A percentile compares a stretch with the other conserved stretches of the same genome.
phyloP scores from a whole-genome alignment of 2,329 filamentous ascomycete genomes.

The Parascedosporium putredinis region DNA sequence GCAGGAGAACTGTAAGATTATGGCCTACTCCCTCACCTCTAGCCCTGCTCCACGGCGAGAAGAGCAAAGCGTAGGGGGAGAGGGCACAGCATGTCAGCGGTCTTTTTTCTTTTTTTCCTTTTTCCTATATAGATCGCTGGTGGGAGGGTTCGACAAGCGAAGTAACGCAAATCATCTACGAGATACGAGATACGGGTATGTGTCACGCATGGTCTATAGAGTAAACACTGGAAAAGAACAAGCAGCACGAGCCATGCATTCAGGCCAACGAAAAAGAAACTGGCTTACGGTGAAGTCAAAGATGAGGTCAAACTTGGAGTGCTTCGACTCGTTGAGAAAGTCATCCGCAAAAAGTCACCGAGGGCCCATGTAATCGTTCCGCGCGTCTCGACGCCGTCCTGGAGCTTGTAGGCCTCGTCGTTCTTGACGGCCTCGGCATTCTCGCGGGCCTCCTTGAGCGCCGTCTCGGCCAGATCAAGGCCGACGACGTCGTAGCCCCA shows the following conservation, averaged over 20 bases:
- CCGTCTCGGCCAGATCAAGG: constrained; percentile 51
- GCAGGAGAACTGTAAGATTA: constrained; percentile 57
- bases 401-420: constrained; percentile 30
- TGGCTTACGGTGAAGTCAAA: constrained; percentile 51
- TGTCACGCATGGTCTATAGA: background rate
- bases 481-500: constrained; percentile 71
- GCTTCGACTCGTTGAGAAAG: constrained; percentile 36
- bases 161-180: background rate
- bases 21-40: too few species aligned
- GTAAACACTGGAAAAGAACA: too few species aligned
- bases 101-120: too few species aligned
- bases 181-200: background rate
- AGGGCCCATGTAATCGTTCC: constrained; percentile 46
- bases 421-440: constrained; percentile 19
- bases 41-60: too few species aligned
- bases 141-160: background rate
- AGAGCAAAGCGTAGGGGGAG: too few species aligned
- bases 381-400: constrained; percentile 26
- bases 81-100: too few species aligned
- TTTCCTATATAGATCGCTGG: background rate
- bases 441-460: constrained; percentile 29
- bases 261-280: background rate
- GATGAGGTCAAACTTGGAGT: constrained; percentile 51
- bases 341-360: constrained; percentile 58
- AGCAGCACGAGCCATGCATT: too few species aligned